Percentiles rank a stretch among this genome's conserved stretches.
Conservation (phyloP, 2,329 filamentous ascomycete genomes). For the Pestalotiopsis sp. region DNA sequence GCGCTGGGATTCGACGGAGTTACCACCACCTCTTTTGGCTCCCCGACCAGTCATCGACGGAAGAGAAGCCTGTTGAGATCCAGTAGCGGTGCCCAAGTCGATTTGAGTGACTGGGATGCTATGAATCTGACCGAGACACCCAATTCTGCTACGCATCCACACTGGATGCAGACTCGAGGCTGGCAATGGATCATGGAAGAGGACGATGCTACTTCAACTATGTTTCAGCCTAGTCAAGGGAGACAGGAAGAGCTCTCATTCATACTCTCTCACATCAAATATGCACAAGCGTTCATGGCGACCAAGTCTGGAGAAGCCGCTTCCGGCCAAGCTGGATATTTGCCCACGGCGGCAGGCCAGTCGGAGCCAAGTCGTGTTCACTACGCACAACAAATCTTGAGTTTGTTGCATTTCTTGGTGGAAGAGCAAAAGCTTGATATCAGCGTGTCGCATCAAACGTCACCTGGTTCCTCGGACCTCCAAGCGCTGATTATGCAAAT, state of each 20-base stretch:
- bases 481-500: slow-evolving; percentile 81
- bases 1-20: slow-evolving; percentile 49
- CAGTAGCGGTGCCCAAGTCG: slow-evolving; percentile 33
- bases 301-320: slow-evolving; percentile 60
- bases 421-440: slow-evolving; percentile 87
- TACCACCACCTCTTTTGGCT: slow-evolving; percentile 26
- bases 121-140: slow-evolving; percentile 50
- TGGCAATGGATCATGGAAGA: slow-evolving; percentile 75
- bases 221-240: slow-evolving; percentile 26
- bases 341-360: slow-evolving; percentile 62
- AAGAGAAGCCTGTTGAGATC: slow-evolving; percentile 31
- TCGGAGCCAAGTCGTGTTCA: slow-evolving; percentile 61
- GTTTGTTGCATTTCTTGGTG: slow-evolving; percentile 81
- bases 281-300: slow-evolving; percentile 67
- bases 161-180: slow-evolving; percentile 63
- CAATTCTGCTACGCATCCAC: slow-evolving; percentile 51
- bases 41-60: slow-evolving; percentile 20
- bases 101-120: slow-evolving; percentile 45
- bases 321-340: slow-evolving; percentile 58
- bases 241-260: slow-evolving; percentile 39
- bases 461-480: slow-evolving; percentile 54
- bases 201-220: slow-evolving; percentile 38
- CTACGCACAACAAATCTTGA: slow-evolving; percentile 67
- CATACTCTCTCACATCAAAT: slow-evolving; percentile 53
- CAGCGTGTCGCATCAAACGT: slow-evolving; percentile 46